A percentile compares a stretch with the other conserved stretches of the same genome.
These are phyloP conservation scores for Colletotrichum simmondsii DNA, from an alignment of 2,329 filamentous ascomycete species.

Conservation along the genomic window DNA sequence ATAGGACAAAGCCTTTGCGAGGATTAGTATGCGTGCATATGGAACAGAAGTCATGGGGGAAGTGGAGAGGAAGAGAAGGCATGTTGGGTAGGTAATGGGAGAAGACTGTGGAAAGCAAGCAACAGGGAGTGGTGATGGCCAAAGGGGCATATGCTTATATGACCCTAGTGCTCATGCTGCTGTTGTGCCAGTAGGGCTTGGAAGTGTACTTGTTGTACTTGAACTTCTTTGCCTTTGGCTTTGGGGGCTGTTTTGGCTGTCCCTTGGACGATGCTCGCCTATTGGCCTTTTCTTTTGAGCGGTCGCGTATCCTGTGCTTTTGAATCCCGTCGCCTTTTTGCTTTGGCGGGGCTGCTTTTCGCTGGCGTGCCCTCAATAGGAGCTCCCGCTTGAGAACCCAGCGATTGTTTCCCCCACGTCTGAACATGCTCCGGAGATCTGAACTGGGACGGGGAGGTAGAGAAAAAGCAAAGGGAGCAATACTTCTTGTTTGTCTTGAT, in stretches of 20 bases:
- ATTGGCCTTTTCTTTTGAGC: not conserved
- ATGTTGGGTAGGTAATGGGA: not conserved
- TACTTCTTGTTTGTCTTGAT: conserved; percentile 99
- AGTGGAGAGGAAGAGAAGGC: not conserved
- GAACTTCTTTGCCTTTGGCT: conserved; percentile 26
- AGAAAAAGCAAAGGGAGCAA: conserved; percentile 47
- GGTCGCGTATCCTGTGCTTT: not conserved
- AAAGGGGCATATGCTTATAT: conserved; percentile 27
- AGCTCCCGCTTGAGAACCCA: conserved; percentile 25
- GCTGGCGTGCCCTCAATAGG: conserved; percentile 21
- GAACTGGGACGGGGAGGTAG: conserved; percentile 35
- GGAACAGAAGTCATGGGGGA: not conserved
- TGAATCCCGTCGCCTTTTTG: not conserved
- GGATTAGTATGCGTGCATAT: conserved; percentile 40
- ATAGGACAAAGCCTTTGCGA: conserved; percentile 79
- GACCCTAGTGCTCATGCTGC: not conserved
- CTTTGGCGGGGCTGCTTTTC: conserved; percentile 29
- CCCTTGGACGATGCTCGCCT: conserved; percentile 20
- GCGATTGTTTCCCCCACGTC: conserved; percentile 26
- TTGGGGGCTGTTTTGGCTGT: conserved; percentile 4
- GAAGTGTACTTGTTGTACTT: conserved; percentile 34
- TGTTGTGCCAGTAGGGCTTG: conserved; percentile 27
- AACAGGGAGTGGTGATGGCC: conserved; percentile 38
- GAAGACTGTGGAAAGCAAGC: conserved; percentile 32
- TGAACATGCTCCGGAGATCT: conserved; percentile 25